Conservation (phyloP, 441 rosid species). For the Syzygium malaccense region DNA sequence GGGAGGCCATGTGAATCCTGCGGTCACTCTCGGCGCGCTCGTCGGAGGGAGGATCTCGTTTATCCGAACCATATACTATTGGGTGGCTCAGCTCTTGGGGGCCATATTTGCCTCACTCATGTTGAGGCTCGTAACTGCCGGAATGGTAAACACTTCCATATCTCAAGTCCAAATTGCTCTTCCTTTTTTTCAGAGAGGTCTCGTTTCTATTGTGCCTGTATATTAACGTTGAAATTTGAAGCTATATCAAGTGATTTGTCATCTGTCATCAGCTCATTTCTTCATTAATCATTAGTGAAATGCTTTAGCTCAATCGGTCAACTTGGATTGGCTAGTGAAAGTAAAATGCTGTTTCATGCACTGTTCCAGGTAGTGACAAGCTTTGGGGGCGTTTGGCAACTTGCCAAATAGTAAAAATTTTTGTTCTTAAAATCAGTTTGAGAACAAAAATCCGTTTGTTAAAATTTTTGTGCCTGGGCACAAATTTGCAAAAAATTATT, state of each 20-base stretch:
- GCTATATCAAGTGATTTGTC: not conserved
- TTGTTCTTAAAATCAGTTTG: too few species aligned
- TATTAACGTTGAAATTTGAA: not conserved
- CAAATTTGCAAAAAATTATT: too few species aligned
- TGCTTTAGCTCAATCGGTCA: not conserved
- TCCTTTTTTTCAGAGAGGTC: not conserved
- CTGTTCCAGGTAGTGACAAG: not conserved
- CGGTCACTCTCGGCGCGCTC: slow-evolving; percentile 74
- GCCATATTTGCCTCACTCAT: slow-evolving; percentile 48
- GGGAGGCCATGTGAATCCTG: slow-evolving; percentile 80
- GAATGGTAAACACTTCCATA: slow-evolving; percentile 22
- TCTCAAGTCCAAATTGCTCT: not conserved
- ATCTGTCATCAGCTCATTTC: not conserved
- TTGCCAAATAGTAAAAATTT: too few species aligned
- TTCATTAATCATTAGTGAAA: not conserved
- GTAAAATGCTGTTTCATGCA: not conserved
- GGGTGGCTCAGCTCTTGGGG: slow-evolving; percentile 50
- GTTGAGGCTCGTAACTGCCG: slow-evolving; percentile 47
- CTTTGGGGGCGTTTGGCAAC: too few species aligned
- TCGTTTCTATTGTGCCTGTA: not conserved
- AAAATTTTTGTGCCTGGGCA: too few species aligned
- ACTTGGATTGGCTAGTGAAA: not conserved
- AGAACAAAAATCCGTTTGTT: too few species aligned
- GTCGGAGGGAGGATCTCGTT: slow-evolving; percentile 56
- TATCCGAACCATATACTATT: slow-evolving; percentile 38